Evolutionary conservation across 495 filamentous ascomycete genomes (phyloP).

Genomic region (Lineolata rhizophorae): DNA sequence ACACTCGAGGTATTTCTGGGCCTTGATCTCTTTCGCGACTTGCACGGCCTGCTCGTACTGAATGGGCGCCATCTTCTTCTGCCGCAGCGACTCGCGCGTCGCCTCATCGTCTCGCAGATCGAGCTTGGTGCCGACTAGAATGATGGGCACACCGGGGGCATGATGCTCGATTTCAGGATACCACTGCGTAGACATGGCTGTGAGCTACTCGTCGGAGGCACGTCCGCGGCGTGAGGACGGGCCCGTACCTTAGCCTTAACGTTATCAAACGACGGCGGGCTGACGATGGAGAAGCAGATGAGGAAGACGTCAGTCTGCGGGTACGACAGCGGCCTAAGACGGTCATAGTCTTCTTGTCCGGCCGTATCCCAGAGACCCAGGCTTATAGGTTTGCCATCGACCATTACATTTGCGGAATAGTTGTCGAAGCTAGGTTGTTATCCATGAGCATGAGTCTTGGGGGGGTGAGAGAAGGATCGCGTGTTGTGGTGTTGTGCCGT

Average conservation of each 20-base stretch:
- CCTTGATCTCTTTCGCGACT: conserved; percentile 77
- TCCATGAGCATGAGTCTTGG: conserved; percentile 2
- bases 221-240: neutral
- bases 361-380: conserved; percentile 97
- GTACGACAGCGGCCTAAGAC: conserved; percentile 85
- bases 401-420: conserved; percentile 96
- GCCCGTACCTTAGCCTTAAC: conserved; percentile 71
- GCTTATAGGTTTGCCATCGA: conserved; percentile 92
- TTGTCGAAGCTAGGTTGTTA: conserved; percentile 67
- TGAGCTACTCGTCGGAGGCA: neutral
- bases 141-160: conserved; percentile 86
- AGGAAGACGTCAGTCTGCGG: conserved; percentile 96
- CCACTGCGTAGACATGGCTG: conserved; percentile 35
- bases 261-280: conserved; percentile 93
- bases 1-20: conserved; percentile 90
- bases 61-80: conserved; percentile 80
- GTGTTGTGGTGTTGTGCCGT: no score
- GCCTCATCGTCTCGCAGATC: conserved; percentile 82
- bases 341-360: conserved; percentile 95
- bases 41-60: conserved; percentile 70
- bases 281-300: conserved; percentile 96
- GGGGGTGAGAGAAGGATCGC: no score
- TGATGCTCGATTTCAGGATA: conserved; percentile 93
- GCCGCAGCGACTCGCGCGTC: conserved; percentile 51
- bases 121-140: conserved; percentile 91